Evolutionary conservation across 2,329 filamentous ascomycete genomes (phyloP).

Genomic region (Venturia effusa): DNA sequence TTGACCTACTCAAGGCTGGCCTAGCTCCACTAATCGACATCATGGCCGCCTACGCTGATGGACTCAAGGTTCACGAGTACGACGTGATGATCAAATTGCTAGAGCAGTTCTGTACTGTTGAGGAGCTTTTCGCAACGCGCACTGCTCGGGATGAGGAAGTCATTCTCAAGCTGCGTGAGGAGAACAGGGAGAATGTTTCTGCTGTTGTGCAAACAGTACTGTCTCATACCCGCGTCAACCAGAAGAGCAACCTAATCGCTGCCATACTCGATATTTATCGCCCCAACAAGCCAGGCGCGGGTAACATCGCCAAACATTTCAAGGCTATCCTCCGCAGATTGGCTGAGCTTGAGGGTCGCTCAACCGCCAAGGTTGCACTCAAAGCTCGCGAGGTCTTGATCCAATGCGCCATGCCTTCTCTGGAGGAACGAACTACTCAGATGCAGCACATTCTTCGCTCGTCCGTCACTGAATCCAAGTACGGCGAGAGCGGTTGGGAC

Average conservation of each 20-base stretch:
- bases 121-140: constrained; percentile 77
- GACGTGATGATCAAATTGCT: constrained; percentile 70
- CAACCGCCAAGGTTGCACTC: constrained; percentile 87
- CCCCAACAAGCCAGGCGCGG: constrained; percentile 83
- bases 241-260: constrained; percentile 88
- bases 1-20: constrained; percentile 58
- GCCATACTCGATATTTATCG: constrained; percentile 90
- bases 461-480: constrained; percentile 90
- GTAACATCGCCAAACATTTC: constrained; percentile 81
- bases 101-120: constrained; percentile 69
- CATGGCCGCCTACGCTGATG: constrained; percentile 71
- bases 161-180: constrained; percentile 83
- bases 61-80: constrained; percentile 84
- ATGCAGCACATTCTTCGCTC: constrained; percentile 98
- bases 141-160: constrained; percentile 86
- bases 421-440: constrained; percentile 88
- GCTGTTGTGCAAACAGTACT: constrained; percentile 82
- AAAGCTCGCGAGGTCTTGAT: constrained; percentile 97
- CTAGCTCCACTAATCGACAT: constrained; percentile 69
- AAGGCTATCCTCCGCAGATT: constrained; percentile 72
- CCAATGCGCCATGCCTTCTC: constrained; percentile 87
- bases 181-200: constrained; percentile 84
- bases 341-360: constrained; percentile 78
- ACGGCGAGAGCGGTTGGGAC: constrained; percentile 94
- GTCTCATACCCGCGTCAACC: constrained; percentile 82